Base-by-base conservation (phyloP, 108 stramenopile species). In the Schizochytrium sp. region DNA sequence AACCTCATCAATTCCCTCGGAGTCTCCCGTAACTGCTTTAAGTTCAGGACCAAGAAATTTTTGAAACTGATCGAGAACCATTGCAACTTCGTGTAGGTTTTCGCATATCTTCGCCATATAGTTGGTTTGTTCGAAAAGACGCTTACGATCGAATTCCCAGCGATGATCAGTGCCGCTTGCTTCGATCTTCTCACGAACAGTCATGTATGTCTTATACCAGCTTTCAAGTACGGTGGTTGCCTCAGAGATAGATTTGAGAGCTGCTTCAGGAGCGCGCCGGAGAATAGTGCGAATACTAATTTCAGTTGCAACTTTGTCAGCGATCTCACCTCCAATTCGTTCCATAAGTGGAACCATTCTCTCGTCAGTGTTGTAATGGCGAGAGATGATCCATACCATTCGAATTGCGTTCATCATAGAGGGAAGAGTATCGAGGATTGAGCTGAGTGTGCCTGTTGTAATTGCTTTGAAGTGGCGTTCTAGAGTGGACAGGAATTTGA, bases 331-430 rank as follows among this genome's bases (percentile, higher is more conserved):
- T 0, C 89, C 93, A 72, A 93, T 89, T 53, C 91, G 89, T 87
- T 89, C 90, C 92, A 92, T 83, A 38, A 92, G 89, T 2, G 90
- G 89, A 13, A 87, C 57, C 92, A 92, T 92, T 46, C 60, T 91
- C 46, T 94, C 93, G 64, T 95, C 95, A 42, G 91, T 93, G 64
- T 95, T 95, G 92, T 93, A 95, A 91, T 95, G 94, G 17, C 95
- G 92, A 15, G 94, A 94, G 61, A 95, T 94, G 73, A 94, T 93
- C 95, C 95, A 95, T 28, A 95, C 94, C 94, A 94, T 94, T 56
- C 92, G 92, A 10, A 95, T 88, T 2, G 93, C 94, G 90, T 93
- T 94, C 90, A 95, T 89, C 87, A 94, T 92, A 47, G 92, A 90
- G 3, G 92, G 94, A 40, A 95, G 88, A 7, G 94, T 92, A 88